Evolutionary conservation across 1,284 basidiomycete species (phyloP).

Genomic region (Sutorius eximius): DNA sequence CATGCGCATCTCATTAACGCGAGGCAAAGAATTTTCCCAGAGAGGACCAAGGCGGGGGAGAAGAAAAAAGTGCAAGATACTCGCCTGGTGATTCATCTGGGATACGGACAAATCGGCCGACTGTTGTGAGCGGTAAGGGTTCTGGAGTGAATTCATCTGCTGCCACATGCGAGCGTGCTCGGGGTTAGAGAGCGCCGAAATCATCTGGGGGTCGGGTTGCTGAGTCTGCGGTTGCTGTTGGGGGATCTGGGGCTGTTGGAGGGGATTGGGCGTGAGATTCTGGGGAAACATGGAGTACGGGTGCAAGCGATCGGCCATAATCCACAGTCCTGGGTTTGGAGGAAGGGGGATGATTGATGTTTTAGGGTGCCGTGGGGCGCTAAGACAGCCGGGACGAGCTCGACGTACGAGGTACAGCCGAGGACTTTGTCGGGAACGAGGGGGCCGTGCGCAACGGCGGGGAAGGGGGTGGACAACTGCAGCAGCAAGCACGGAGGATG

Average conservation of each 20-base stretch:
- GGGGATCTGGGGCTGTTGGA: constrained; percentile 49
- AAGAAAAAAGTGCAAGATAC: constrained; percentile 28
- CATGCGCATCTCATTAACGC: constrained; percentile 15
- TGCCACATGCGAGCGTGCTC: constrained; percentile 57
- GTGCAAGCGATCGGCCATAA: constrained; percentile 61
- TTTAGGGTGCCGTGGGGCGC: constrained; percentile 26
- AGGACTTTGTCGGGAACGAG: constrained; percentile 6
- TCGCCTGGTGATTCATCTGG: constrained; percentile 49
- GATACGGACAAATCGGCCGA: constrained; percentile 41
- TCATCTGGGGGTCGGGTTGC: constrained; percentile 39
- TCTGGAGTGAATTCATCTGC: constrained; percentile 52
- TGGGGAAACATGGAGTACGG: constrained; percentile 50
- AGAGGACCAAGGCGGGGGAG: constrained; percentile 4
- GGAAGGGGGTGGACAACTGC: constrained; percentile 14
- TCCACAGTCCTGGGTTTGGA: constrained; percentile 32
- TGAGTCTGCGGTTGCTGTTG: constrained; percentile 40
- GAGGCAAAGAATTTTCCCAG: constrained; percentile 19
- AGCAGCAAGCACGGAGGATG: constrained; percentile 35
- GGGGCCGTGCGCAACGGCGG: constrained; percentile 27
- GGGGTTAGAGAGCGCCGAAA: constrained; percentile 43
- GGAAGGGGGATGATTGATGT: constrained; percentile 29
- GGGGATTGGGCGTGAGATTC: constrained; percentile 45
- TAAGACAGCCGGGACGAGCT: constrained; percentile 20
- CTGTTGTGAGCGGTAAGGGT: constrained; percentile 44
- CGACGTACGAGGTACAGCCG: constrained; percentile 17